These are phyloP conservation scores for Orbilia quercus DNA, from an alignment of 2,329 filamentous ascomycete species.

Conservation along the genomic window DNA sequence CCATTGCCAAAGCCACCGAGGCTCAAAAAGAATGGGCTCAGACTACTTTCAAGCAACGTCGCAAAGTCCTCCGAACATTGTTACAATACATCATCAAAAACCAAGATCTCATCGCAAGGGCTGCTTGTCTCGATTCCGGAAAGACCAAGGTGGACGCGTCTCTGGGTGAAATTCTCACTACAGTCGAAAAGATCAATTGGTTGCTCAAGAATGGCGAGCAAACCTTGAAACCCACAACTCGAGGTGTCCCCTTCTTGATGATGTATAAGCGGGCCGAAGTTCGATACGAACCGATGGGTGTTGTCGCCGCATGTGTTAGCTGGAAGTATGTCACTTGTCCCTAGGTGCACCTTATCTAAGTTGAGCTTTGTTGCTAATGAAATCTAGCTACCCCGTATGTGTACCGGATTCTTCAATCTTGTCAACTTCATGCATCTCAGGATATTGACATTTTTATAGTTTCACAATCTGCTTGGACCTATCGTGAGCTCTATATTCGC, in stretches of 20 bases:
- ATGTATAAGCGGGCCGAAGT: slow-evolving; percentile 94
- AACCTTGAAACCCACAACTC: slow-evolving; percentile 75
- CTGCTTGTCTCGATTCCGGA: slow-evolving; percentile 90
- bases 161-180: slow-evolving; percentile 93
- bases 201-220: slow-evolving; percentile 89
- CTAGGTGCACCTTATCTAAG: slow-evolving; percentile 55
- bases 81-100: slow-evolving; percentile 85
- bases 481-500: slow-evolving; percentile 90
- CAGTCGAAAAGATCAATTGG: slow-evolving; percentile 93
- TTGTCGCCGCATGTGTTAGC: slow-evolving; percentile 90
- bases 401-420: neutral
- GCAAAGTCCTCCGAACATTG: slow-evolving; percentile 82
- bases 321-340: slow-evolving; percentile 78
- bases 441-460: slow-evolving; percentile 65
- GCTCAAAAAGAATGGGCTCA: slow-evolving; percentile 82
- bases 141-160: slow-evolving; percentile 96
- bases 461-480: slow-evolving; percentile 93
- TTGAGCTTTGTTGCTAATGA: slow-evolving; percentile 25
- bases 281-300: slow-evolving; percentile 88
- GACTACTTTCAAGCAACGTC: slow-evolving; percentile 81
- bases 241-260: slow-evolving; percentile 74
- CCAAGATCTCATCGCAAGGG: slow-evolving; percentile 84
- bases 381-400: slow-evolving; percentile 64
- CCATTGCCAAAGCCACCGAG: slow-evolving; percentile 76
- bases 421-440: too few relatives aligned